These are phyloP conservation scores for Setaria viridis DNA, from an alignment of 202 grass and related monocot species.

Conservation along the genomic window DNA sequence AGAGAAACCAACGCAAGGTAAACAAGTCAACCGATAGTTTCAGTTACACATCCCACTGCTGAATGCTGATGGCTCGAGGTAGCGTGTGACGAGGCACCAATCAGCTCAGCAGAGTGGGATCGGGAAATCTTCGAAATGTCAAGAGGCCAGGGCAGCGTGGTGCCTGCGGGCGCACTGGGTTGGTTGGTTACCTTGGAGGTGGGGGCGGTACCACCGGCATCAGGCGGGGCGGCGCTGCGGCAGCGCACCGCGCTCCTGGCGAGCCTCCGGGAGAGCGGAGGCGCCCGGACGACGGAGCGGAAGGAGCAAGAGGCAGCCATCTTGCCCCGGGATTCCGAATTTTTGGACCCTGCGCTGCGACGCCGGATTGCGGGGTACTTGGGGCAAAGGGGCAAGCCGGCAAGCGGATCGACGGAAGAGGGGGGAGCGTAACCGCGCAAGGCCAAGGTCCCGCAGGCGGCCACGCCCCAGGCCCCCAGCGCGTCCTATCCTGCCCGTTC, in stretches of 20 bases:
- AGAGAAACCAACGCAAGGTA: background rate
- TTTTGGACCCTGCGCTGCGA: background rate
- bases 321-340: background rate
- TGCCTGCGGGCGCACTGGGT: background rate
- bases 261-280: slow-evolving; percentile 11
- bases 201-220: background rate
- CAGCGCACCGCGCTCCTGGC: slow-evolving; percentile 27
- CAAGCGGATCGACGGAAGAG: background rate
- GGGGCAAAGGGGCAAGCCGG: too few relatives aligned
- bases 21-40: background rate
- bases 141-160: background rate
- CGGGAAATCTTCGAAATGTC: background rate
- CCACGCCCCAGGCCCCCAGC: too few relatives aligned
- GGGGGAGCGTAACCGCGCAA: too few relatives aligned
- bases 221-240: slow-evolving; percentile 29
- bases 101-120: background rate
- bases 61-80: background rate
- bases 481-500: too few relatives aligned
- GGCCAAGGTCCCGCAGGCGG: too few relatives aligned
- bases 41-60: background rate
- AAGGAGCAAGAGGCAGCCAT: slow-evolving; percentile 53
- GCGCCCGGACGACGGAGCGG: slow-evolving; percentile 31
- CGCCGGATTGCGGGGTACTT: background rate
- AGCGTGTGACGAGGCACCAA: background rate
- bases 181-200: slow-evolving; percentile 36